Evolutionary conservation across 1,139 yeast genomes (phyloP).

Genomic region (Kurtzmaniella quercitrusa): DNA sequence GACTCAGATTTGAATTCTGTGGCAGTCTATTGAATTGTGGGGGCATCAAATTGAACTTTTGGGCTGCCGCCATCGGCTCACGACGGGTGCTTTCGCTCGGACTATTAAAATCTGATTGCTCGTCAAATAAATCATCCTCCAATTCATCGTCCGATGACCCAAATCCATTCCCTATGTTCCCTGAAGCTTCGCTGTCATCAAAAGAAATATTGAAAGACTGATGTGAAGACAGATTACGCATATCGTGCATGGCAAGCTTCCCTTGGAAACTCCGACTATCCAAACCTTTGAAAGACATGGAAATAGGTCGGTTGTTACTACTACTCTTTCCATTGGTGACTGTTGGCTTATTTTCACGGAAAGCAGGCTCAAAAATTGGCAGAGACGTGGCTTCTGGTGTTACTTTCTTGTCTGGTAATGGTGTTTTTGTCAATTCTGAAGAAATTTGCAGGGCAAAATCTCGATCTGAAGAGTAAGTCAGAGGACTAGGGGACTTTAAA

Average conservation of each 20-base stretch:
- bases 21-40: slow-evolving; percentile 5
- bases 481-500: background rate
- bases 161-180: slow-evolving; percentile 23
- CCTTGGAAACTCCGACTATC: slow-evolving; percentile 52
- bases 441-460: background rate
- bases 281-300: slow-evolving; percentile 66
- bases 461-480: background rate
- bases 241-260: slow-evolving; percentile 23
- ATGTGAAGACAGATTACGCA: slow-evolving; percentile 37
- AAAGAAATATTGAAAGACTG: slow-evolving; percentile 41
- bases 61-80: background rate
- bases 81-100: background rate
- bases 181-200: slow-evolving; percentile 21
- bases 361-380: slow-evolving; percentile 22
- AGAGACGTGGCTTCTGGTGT: slow-evolving; percentile 8
- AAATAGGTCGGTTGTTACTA: slow-evolving; percentile 46
- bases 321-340: slow-evolving; percentile 12
- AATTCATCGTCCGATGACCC: slow-evolving; percentile 16
- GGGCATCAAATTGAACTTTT: slow-evolving; percentile 3
- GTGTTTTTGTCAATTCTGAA: background rate
- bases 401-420: background rate
- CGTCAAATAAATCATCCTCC: slow-evolving; percentile 7
- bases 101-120: background rate
- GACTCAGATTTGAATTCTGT: slow-evolving; percentile 22
- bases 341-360: slow-evolving; percentile 9